Base-by-base conservation (phyloP, 768 basidiomycete genomes). In the Mycena pura region DNA sequence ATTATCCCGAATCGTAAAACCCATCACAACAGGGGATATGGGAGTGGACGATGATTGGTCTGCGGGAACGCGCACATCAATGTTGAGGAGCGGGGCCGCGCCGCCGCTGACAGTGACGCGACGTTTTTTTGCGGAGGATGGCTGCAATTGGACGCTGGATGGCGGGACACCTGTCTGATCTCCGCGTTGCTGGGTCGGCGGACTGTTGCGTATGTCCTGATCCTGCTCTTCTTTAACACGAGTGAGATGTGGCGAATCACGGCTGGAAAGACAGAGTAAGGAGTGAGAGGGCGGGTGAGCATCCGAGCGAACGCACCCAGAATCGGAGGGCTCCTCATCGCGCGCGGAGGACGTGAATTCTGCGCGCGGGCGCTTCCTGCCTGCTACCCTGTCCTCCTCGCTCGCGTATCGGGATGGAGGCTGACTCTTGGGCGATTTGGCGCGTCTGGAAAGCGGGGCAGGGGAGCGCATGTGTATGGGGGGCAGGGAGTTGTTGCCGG, bases 41-140 rank as follows among this genome's bases (percentile, higher is more conserved):
- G 88, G 83, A 14, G 85, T 81, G 27, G 86, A 82, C 48, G 77
- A 73, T 47, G 78, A 70, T 55, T 80, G 82, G 65, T 83, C 82
- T 24, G 72, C 65, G 11, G 77, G 64, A 17, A 75, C 72, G 43
- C 79, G 70, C 49, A 84, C 78, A 66, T 86, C 80, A 29, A 86
- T 84, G 69, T 86, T 83, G 66, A 85, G 79, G 38, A 81, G 76
- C 62, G 84, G 82, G 1, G 83, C n/a, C n/a, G n/a, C n/a, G n/a
- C n/a, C 75, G 59, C 89, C 87, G 69, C 84, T 86, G 73, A 90
- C 80, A 39, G 90, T 91, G 60, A 89, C 85, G 41, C 91, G 86
- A 64, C 91, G 86, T 63, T 82, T 87, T 82, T 90, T 89, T 25
- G 78, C 73, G 6, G 82, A 80, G 22, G 80, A 76, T 5, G 84